Percentiles rank a stretch among this genome's conserved stretches.
phyloP scores from a whole-genome alignment of 805 yeast genomes.

The Candida golubevii region DNA sequence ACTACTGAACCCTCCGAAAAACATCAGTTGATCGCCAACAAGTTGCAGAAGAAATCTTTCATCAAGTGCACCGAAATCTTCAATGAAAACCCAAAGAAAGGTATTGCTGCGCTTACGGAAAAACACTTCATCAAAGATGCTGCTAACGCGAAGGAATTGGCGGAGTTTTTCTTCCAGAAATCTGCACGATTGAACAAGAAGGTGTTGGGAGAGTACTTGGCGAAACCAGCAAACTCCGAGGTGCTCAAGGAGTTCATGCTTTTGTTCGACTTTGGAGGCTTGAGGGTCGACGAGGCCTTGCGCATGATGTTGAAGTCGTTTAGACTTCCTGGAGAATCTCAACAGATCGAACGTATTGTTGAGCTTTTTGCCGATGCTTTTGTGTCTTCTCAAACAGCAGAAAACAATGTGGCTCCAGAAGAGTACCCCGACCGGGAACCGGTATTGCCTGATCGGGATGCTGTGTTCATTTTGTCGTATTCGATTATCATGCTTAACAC shows the following conservation, averaged over 20 bases:
- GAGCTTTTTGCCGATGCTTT: conserved; percentile 83
- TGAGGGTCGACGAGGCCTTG: conserved; percentile 90
- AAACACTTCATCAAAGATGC: conserved; percentile 54
- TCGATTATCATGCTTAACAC: conserved; percentile 94
- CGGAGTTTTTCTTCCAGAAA: conserved; percentile 69
- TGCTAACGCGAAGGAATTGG: conserved; percentile 57
- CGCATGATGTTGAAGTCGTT: conserved; percentile 77
- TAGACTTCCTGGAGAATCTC: conserved; percentile 95
- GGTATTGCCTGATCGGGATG: conserved; percentile 75
- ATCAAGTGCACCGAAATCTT: conserved; percentile 70
- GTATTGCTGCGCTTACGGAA: conserved; percentile 60
- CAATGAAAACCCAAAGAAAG: conserved; percentile 75
- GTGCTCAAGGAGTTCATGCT: conserved; percentile 62
- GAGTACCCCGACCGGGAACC: conserved; percentile 24
- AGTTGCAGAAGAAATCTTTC: conserved; percentile 65
- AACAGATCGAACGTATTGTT: conserved; percentile 88
- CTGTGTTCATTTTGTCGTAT: conserved; percentile 84
- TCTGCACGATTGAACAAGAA: conserved; percentile 85
- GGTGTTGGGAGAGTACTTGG: conserved; percentile 78
- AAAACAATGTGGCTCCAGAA: conserved; percentile 19
- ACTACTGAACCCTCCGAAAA: neutral
- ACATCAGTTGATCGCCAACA: conserved; percentile 38
- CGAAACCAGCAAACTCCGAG: conserved; percentile 64
- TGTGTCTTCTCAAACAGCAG: conserved; percentile 51
- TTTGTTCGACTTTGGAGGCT: conserved; percentile 66